Evolutionary conservation across 331 rosid species (phyloP), one percentile per base, ranked within the genome.

Genomic region (Malus hybrid): DNA sequence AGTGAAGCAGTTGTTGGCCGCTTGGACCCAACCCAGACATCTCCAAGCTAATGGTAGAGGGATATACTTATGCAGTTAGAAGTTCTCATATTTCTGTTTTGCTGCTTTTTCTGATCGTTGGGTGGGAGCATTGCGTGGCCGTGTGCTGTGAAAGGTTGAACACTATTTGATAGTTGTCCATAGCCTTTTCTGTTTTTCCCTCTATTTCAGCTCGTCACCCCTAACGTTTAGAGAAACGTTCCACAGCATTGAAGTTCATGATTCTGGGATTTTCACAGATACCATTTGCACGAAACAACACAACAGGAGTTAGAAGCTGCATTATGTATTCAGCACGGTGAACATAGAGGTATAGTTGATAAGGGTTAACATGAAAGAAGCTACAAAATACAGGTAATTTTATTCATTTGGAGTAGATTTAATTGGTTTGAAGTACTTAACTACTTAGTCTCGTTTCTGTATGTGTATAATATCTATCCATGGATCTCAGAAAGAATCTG

Each of bases 391-490:
- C 44, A 82, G 78, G 79, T 76, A 72, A 65, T 76, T 78, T 66
- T 78, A 73, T 80, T 34, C 75, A 77, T 81, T 70, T 73, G 78
- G 79, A 80, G 72, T 65, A 76, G 46, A 73, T 73, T 69, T 69
- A 56, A 65, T 68, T 31, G 65, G 64, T 73, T 73, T 61, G 42
- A 73, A 48, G 33, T 76, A 27, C 71, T 68, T 71, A 59, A 67
- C 76, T 77, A 73, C 67, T 77, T 68, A 31, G 70, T 82, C 71
- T 70, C 71, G 63, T 84, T 78, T 55, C 52, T 73, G 42, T 52
- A 71, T 57, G 68, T 80, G 77, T 79, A 77, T 48, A 62, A 31
- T 65, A 52, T 39, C 70, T 62, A 52, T 76, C 77, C 55, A 65
- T 80, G 80, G 62, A 71, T 80, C 65, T 76, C 48, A 67, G 79